phyloP scores from a whole-genome alignment of 2,329 filamentous ascomycete species.

The Dactylella cylindrospora region DNA sequence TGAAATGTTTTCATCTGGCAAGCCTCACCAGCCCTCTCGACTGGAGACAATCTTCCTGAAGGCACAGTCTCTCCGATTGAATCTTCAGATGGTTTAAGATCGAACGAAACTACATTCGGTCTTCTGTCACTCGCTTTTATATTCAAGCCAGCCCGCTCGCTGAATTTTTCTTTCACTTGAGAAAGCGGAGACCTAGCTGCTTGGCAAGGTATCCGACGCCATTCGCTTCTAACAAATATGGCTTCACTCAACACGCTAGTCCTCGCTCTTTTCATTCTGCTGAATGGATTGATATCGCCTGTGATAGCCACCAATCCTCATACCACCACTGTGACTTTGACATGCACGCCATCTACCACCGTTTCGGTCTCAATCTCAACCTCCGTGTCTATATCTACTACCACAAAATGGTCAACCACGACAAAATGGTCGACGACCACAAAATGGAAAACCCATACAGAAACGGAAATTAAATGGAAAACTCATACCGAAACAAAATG shows the following conservation, averaged over 20 bases:
- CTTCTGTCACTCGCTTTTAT: slow-evolving; percentile 41
- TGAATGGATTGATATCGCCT: neutral
- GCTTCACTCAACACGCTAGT: slow-evolving; percentile 26
- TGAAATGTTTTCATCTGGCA: slow-evolving; percentile 25
- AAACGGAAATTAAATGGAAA: neutral
- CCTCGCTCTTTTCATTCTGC: slow-evolving; percentile 35
- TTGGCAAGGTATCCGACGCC: slow-evolving; percentile 27
- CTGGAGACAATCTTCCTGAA: slow-evolving; percentile 43
- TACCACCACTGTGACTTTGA: neutral
- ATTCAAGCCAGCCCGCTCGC: slow-evolving; percentile 35
- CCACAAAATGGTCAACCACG: neutral
- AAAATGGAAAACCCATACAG: neutral
- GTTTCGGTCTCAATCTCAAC: neutral
- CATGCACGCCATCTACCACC: slow-evolving; percentile 10
- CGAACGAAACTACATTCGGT: slow-evolving; percentile 20
- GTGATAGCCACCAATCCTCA: slow-evolving; percentile 8
- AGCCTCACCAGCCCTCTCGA: slow-evolving; percentile 44
- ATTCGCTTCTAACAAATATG: slow-evolving; percentile 27
- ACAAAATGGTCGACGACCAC: neutral
- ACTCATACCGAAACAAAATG: slow-evolving; percentile 9
- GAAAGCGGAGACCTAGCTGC: too few relatives aligned
- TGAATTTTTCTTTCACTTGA: too few relatives aligned
- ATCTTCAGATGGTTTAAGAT: slow-evolving; percentile 44
- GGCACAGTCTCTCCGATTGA: slow-evolving; percentile 43
- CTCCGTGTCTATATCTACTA: slow-evolving; percentile 15